Conservation (phyloP, 768 basidiomycete species). For the Gymnopilus dilepis region DNA sequence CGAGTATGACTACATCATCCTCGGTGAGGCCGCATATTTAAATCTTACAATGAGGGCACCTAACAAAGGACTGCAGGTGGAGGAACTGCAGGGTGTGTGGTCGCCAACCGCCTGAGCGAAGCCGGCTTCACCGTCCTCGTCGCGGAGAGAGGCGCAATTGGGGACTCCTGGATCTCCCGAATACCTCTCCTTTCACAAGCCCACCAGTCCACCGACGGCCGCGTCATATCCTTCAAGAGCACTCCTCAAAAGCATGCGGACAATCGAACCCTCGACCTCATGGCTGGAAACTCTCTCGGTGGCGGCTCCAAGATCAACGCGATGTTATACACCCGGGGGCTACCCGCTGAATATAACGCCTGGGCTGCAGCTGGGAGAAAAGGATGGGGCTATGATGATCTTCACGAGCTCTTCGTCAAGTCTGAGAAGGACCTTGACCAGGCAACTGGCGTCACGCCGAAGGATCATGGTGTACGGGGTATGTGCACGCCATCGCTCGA, state of each 20-base stretch:
- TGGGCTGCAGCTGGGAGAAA: conserved; percentile 20
- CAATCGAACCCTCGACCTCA: conserved; percentile 1
- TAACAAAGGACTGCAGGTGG: conserved; percentile 18
- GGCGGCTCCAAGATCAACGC: conserved; percentile 20
- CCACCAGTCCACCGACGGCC: background rate
- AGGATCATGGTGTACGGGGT: background rate
- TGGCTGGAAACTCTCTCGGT: conserved; percentile 8
- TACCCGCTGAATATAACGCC: conserved; percentile 19
- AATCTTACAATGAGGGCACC: no score
- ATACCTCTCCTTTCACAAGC: conserved; percentile 11
- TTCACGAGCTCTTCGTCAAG: conserved; percentile 18
- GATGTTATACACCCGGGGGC: conserved; percentile 18
- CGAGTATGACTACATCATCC: no score
- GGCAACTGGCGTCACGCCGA: background rate
- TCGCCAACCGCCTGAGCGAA: conserved; percentile 20
- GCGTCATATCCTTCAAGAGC: background rate
- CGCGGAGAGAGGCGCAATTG: conserved; percentile 16
- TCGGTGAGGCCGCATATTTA: no score
- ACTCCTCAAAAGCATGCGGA: conserved; percentile 5
- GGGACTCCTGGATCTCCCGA: conserved; percentile 4
- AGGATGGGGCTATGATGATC: conserved; percentile 17
- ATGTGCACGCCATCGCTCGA: no score
- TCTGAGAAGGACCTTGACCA: background rate
- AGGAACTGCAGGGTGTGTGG: conserved; percentile 19
- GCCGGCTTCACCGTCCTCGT: conserved; percentile 7